phyloP scores from a whole-genome alignment of 441 rosid species.

The Daphne laureola region DNA sequence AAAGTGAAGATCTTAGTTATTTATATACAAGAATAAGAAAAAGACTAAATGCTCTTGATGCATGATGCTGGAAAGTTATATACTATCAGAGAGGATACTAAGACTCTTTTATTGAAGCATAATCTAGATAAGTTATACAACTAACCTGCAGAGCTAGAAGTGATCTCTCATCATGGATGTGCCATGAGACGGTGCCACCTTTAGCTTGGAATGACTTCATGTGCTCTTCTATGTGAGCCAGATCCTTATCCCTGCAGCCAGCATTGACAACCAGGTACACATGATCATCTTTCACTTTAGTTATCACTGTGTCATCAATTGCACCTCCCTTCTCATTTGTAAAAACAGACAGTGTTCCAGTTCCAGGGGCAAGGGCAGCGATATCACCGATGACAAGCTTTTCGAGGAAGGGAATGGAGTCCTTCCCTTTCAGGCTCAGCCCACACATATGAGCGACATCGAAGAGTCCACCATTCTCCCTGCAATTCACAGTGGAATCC shows the following conservation, averaged over 20 bases:
- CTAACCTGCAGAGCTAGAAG: slow-evolving; percentile 92
- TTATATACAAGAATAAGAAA: not conserved
- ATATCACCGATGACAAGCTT: slow-evolving; percentile 91
- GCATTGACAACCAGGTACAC: slow-evolving; percentile 95
- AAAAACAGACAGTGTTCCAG: slow-evolving; percentile 83
- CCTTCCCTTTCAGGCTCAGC: slow-evolving; percentile 88
- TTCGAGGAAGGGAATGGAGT: slow-evolving; percentile 76
- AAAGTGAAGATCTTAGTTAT: not conserved
- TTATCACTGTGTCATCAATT: slow-evolving; percentile 90
- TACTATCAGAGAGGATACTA: not conserved
- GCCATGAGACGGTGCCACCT: slow-evolving; percentile 95
- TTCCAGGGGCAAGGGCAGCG: slow-evolving; percentile 70
- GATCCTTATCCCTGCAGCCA: slow-evolving; percentile 96
- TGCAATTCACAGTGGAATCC: slow-evolving; percentile 91
- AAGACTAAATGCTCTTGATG: not conserved
- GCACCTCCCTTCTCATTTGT: slow-evolving; percentile 95
- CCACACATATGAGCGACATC: slow-evolving; percentile 99
- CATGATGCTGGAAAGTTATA: not conserved
- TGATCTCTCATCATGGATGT: slow-evolving; percentile 95
- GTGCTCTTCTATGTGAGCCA: slow-evolving; percentile 91
- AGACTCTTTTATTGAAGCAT: not conserved
- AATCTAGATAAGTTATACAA: not conserved
- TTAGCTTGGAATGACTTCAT: slow-evolving; percentile 85
- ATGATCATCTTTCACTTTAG: slow-evolving; percentile 74
- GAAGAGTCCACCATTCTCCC: slow-evolving; percentile 77